Percentiles rank a stretch among this genome's conserved stretches.
Evolutionary conservation across 768 basidiomycete genomes (phyloP).

Genomic region (Cystofilobasidium macerans): DNA sequence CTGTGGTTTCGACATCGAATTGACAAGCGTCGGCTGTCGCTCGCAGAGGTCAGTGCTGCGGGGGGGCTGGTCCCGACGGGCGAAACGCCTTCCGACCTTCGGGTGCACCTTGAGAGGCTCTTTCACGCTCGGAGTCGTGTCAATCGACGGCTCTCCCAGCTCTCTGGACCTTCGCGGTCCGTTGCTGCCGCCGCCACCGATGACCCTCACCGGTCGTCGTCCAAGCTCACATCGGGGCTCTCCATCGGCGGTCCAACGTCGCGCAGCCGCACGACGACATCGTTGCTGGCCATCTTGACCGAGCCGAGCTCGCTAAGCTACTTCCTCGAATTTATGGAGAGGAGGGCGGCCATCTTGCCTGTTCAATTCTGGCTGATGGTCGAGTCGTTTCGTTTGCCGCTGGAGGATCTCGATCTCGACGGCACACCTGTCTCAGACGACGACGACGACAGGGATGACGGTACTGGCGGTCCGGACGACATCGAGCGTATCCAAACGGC

Average conservation of each 20-base stretch:
- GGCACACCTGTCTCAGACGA: constrained; percentile 34
- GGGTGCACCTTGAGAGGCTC: constrained; percentile 23
- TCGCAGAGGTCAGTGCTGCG: constrained; percentile 1
- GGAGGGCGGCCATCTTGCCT: constrained; percentile 65
- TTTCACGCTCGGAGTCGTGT: constrained; percentile 7
- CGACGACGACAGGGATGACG: constrained; percentile 36
- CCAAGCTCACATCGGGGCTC: constrained; percentile 14
- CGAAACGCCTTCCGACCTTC: constrained; percentile 14
- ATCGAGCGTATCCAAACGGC: constrained; percentile 44
- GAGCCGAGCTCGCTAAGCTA: constrained; percentile 87
- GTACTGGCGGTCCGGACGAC: background rate
- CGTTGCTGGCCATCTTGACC: constrained; percentile 66
- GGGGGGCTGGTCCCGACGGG: background rate
- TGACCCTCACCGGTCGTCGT: background rate
- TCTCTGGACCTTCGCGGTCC: no score
- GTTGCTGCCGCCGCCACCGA: no score
- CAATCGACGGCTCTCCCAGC: constrained; percentile 9
- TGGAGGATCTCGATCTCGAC: constrained; percentile 62
- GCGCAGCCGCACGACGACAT: constrained; percentile 38
- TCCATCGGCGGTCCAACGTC: background rate
- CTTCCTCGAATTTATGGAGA: constrained; percentile 98
- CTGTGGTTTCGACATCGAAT: background rate
- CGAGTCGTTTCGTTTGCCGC: constrained; percentile 92
- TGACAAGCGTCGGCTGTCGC: background rate
- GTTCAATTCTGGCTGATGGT: constrained; percentile 98